Evolutionary conservation across 2,329 filamentous ascomycete species (phyloP), one percentile per base, ranked within the genome.

Genomic region (Periconia sp.): DNA sequence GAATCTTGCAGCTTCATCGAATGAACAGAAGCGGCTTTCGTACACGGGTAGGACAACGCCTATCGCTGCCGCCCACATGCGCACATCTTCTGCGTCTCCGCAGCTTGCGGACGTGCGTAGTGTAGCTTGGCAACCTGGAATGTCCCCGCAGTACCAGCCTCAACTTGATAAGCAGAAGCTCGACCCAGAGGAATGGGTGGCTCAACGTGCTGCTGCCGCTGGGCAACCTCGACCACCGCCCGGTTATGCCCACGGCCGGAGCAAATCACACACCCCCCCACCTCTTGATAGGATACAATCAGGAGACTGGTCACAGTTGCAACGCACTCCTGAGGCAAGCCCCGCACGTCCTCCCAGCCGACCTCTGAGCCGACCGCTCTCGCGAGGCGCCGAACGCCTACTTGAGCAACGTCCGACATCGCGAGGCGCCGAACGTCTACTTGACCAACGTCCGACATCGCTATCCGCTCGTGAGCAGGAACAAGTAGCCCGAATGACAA

Each of bases 391-490:
- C 9, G 77, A 73, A 25, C 66, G 70, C 4, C 64, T 80, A 42
- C 68, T 86, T 16, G 74, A 75, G 33, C 77, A 83, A 50, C 70
- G 79, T 15, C 77, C 80, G 6, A 70, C 74, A 0, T 82, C 86
- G 10, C 81, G 83, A 30, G 81, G 82, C 9, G 77, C 84, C 8
- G 77, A 73, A 28, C 66, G 70, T 4, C 63, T 80, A 43, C 68
- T 86, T 15, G 74, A 75, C 35, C 78, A 83, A 52, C 71, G 79
- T 17, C 77, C 80, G 7, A 71, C 74, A 0, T 81, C 86, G 43
- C 77, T 96, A n/a, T 91, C 88, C 15, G 91, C 91, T 13, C 83
- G 87, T 12, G 91, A 96, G 68, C 91, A 95, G 66, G 89, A 95
- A 70, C 87, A 95, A 55, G 81, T 95, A n/a, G 88, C 91, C 8